Percentiles rank a stretch among this genome's conserved stretches.
Evolutionary conservation across 1,284 basidiomycete species (phyloP).

Genomic region (Ceratobasidium sp.): DNA sequence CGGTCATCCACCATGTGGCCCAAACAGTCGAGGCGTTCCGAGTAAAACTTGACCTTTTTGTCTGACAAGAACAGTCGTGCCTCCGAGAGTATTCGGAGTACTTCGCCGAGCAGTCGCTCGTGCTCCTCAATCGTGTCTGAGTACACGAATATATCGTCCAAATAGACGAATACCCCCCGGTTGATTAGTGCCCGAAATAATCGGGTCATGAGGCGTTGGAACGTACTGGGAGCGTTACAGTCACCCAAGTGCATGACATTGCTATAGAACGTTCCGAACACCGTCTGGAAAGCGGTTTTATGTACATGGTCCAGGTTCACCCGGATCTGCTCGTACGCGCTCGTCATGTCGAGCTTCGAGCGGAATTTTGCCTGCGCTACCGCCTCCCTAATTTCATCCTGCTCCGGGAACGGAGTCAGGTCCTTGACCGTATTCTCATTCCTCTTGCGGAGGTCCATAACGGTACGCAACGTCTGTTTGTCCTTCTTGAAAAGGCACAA

Average conservation of each 20-base stretch:
- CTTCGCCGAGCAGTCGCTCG: slow-evolving; percentile 50
- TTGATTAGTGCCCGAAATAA: slow-evolving; percentile 52
- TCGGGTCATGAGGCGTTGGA: slow-evolving; percentile 52
- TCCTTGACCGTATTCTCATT: slow-evolving; percentile 57
- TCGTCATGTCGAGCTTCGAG: slow-evolving; percentile 53
- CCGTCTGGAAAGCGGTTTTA: slow-evolving; percentile 48
- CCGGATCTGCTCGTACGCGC: slow-evolving; percentile 55
- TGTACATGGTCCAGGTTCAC: slow-evolving; percentile 53
- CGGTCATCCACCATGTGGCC: slow-evolving; percentile 52
- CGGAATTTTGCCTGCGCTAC: slow-evolving; percentile 48
- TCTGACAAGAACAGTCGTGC: slow-evolving; percentile 52
- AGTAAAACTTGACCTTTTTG: slow-evolving; percentile 52
- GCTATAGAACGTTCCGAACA: slow-evolving; percentile 55
- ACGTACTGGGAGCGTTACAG: slow-evolving; percentile 51
- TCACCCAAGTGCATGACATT: slow-evolving; percentile 53
- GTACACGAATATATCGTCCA: slow-evolving; percentile 51
- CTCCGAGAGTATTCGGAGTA: slow-evolving; percentile 51
- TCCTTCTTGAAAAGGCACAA: slow-evolving; percentile 55
- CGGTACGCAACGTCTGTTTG: slow-evolving; percentile 40
- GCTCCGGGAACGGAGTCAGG: slow-evolving; percentile 55
- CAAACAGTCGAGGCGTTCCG: slow-evolving; percentile 51
- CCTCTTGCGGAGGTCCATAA: slow-evolving; percentile 58
- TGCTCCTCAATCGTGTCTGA: slow-evolving; percentile 55
- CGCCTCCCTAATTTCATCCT: slow-evolving; percentile 51
- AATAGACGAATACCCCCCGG: slow-evolving; percentile 42